These are phyloP conservation scores for Dactylellina parvicollis DNA, from an alignment of 2,329 filamentous ascomycete species.

Conservation along the genomic window DNA sequence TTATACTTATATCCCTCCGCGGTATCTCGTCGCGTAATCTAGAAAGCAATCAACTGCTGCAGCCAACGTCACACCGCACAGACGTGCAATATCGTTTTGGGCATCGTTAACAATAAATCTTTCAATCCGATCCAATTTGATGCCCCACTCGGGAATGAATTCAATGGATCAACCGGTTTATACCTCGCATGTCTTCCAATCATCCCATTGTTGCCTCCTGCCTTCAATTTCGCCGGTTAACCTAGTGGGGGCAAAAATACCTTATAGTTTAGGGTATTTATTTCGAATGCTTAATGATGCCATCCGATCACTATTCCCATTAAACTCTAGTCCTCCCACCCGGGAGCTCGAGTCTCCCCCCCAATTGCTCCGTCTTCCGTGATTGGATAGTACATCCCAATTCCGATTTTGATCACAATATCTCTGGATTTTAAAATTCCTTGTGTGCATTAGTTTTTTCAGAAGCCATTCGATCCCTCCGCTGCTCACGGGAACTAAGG, in stretches of 20 bases:
- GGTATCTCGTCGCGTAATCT: conserved; percentile 27
- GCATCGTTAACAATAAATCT: conserved; percentile 8
- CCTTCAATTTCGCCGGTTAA: neutral
- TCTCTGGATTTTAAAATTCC: conserved; percentile 1
- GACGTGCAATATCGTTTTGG: conserved; percentile 14
- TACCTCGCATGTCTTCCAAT: neutral
- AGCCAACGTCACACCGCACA: neutral
- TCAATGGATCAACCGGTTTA: neutral
- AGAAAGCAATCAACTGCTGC: neutral
- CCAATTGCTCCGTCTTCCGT: neutral
- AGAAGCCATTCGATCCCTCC: neutral
- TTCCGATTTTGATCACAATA: conserved; percentile 2
- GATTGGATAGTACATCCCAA: conserved; percentile 28
- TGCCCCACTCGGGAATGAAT: conserved; percentile 3
- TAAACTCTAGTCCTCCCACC: neutral
- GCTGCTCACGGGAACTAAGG: conserved; percentile 33
- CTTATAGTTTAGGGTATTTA: conserved; percentile 16
- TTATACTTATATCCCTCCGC: conserved; percentile 13
- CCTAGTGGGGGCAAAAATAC: neutral
- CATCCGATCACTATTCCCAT: conserved; percentile 20
- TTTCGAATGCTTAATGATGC: conserved; percentile 40
- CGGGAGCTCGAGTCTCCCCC: neutral
- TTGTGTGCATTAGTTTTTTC: no score
- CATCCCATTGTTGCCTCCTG: neutral
- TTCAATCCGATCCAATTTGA: conserved; percentile 20